Evolutionary conservation across 2,329 filamentous ascomycete species (phyloP).

Genomic region (Sodiomyces alkalinus): DNA sequence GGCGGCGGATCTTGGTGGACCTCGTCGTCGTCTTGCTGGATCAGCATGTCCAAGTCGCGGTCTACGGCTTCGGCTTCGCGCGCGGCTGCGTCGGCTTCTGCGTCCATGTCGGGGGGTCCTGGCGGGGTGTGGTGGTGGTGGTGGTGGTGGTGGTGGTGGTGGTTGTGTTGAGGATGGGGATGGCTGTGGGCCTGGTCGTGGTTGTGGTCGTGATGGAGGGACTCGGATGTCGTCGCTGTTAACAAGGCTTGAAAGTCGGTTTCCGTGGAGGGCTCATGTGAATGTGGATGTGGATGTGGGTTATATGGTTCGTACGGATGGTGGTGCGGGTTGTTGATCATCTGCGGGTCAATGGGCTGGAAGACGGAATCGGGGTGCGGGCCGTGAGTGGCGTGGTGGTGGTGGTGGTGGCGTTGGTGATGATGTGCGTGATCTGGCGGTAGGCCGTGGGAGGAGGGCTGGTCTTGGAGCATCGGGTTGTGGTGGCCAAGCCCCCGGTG

Average conservation of each 20-base stretch:
- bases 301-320: constrained; percentile 14
- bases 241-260: constrained; percentile 39
- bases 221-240: constrained; percentile 27
- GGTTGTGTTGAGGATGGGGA: too few relatives aligned
- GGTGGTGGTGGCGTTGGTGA: constrained; percentile 9
- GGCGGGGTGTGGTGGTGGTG: constrained; percentile 8
- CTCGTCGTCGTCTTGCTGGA: constrained; percentile 27
- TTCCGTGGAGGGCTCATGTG: constrained; percentile 16
- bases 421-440: too few relatives aligned
- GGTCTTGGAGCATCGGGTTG: constrained; percentile 18
- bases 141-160: constrained; percentile 4
- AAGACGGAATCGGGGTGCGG: too few relatives aligned
- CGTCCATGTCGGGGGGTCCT: too few relatives aligned
- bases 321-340: constrained; percentile 29
- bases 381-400: constrained; percentile 12
- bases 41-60: constrained; percentile 35
- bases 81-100: constrained; percentile 15
- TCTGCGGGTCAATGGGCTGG: constrained; percentile 45
- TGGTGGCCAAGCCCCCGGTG: constrained; percentile 16
- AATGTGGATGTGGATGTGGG: constrained; percentile 11
- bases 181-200: constrained; percentile 8
- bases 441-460: constrained; percentile 8
- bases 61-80: constrained; percentile 26
- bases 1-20: constrained; percentile 21
- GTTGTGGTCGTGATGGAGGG: constrained; percentile 12